These are phyloP conservation scores for Rhizophagus clarus DNA, from an alignment of 192 early-diverging fungal species.

Conservation along the genomic window DNA sequence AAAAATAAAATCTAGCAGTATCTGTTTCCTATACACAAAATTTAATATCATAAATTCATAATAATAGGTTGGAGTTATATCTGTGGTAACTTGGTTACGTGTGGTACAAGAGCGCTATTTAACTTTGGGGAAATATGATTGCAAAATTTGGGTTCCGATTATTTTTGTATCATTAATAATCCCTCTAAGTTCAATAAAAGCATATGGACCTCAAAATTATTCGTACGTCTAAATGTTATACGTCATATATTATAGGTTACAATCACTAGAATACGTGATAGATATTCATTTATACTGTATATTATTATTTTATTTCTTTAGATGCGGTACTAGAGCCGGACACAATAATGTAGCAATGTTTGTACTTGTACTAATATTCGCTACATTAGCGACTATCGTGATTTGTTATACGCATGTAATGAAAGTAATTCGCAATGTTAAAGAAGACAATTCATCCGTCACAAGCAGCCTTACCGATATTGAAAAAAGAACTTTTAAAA, in stretches of 20 bases:
- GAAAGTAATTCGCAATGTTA: too few species aligned
- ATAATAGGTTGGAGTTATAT: not conserved
- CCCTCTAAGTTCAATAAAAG: not conserved
- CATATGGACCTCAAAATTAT: not conserved
- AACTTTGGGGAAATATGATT: constrained; percentile 1
- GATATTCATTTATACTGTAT: too few species aligned
- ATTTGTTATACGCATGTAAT: too few species aligned
- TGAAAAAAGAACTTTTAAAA: not conserved
- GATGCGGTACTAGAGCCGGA: too few species aligned
- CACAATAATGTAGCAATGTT: too few species aligned
- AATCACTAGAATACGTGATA: not conserved
- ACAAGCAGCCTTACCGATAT: not conserved
- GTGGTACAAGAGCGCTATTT: not conserved
- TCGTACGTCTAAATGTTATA: not conserved
- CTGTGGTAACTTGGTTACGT: not conserved
- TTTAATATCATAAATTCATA: too few species aligned
- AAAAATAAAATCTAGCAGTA: too few species aligned
- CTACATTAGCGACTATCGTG: too few species aligned
- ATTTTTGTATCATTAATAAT: not conserved
- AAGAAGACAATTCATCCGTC: not conserved
- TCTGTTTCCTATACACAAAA: too few species aligned
- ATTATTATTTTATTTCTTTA: too few species aligned
- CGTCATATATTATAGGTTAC: too few species aligned
- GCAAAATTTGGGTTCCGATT: not conserved
- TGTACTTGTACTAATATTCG: too few species aligned